Conservation (phyloP, 225 moss, liverwort and hornwort species). For the Anthoceros angustus region DNA sequence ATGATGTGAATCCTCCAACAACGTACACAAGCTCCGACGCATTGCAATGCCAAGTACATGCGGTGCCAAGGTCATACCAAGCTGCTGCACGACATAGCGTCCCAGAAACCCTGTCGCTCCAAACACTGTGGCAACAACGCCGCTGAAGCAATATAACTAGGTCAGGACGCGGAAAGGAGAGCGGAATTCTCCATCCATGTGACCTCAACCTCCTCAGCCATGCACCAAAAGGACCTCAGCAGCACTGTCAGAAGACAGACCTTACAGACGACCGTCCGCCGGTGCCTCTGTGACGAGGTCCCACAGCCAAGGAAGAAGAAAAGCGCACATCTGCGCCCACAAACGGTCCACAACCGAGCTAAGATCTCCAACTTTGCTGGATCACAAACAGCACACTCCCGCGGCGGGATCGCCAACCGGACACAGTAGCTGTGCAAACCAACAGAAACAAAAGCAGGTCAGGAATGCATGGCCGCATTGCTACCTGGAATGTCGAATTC, state of each 20-base stretch:
- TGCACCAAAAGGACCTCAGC: neutral
- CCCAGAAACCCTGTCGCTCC: conserved; percentile 94
- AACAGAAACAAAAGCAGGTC: neutral
- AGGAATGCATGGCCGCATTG: neutral
- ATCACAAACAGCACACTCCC: neutral
- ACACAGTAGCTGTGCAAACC: no score
- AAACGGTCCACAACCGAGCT: neutral
- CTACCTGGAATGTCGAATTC: conserved; percentile 1
- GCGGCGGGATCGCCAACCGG: no score
- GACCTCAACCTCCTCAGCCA: neutral
- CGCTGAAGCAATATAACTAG: conserved; percentile 25
- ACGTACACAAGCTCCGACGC: neutral
- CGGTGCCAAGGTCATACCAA: conserved; percentile 27
- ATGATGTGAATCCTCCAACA: neutral
- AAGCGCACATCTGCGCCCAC: conserved; percentile 14
- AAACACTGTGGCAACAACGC: conserved; percentile 91
- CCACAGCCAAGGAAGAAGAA: conserved; percentile 38
- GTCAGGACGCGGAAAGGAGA: neutral
- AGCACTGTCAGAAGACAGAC: conserved; percentile 14
- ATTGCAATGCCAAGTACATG: neutral
- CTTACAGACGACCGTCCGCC: conserved; percentile 94
- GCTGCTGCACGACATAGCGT: conserved; percentile 92
- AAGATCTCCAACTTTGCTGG: neutral
- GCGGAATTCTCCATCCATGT: neutral
- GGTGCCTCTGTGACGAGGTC: conserved; percentile 50